Evolutionary conservation across 768 basidiomycete species (phyloP), one percentile per base, ranked within the genome.

Genomic region (Termitomyces bulborhizus): DNA sequence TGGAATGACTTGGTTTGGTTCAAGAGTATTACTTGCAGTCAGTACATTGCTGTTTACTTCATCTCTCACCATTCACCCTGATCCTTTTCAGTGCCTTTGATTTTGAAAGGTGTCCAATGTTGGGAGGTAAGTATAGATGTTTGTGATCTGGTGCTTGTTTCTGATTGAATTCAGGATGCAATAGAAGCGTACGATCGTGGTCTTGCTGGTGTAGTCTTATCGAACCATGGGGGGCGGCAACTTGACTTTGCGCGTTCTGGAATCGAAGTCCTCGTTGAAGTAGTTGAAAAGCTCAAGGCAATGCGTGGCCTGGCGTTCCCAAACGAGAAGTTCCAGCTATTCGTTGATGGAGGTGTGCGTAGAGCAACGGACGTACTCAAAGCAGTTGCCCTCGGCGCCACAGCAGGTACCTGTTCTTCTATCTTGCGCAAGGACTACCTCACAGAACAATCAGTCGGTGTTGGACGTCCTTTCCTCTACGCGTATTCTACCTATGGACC

Each of bases 271-370:
- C 80, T 97, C 15, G 88, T 86, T 2, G 91, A 93, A 65, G 92
- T 95, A 21, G 86, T 90, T 31, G 73, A 71, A 31, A 82, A 87
- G 56, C 78, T 98, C 21, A 81, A 81, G 57, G 78, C 76, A 66
- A 76, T 76, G 54, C 79, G 88, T 13, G 84, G 87, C 1, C 69
- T 90, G 39, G 74, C 75, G 24, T 90, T 91, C 70, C 89, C 91
- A 1, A 90, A 91, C 50, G 78, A 81, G 50, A 80, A 76, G 51
- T 91, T 98, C 73, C 85, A 93, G 65, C 74, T 98, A 32, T 91
- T 88, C 63, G 80, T 93, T 12, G 96, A 99, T 64, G 96, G 96
- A n/a, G 97, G 96, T 53, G 92, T 98, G 7, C 79, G 94, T 47
- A 76, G 94, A 37, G 93, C 94, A 1, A 92, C 88, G 11, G 93